Evolutionary conservation across 2,329 filamentous ascomycete species (phyloP), one percentile per base, ranked within the genome.

Genomic region (Pseudocercospora eumusae): DNA sequence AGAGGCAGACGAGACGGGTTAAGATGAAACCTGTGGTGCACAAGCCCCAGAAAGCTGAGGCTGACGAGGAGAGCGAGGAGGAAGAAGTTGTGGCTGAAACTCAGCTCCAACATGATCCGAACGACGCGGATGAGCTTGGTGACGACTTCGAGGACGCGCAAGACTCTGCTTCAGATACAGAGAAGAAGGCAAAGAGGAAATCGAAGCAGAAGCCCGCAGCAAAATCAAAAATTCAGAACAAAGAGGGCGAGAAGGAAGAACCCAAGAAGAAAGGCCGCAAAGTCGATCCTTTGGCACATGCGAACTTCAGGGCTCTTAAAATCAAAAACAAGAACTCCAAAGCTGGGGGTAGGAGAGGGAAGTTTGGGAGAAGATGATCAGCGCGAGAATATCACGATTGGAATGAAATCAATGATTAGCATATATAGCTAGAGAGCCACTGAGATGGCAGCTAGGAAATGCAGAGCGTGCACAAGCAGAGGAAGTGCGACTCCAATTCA

Each of bases 1-100:
- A 95, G 80, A 82, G 91, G 64, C 91, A 90, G 59, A 93, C 91
- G 2, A 82, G 87, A 64, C 80, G 82, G 53, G 82, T 84, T 59
- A 92, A 87, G 63, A 90, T 75, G 70, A 67, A 68, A 65, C 74
- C 74, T 9, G 70, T 74, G 9, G 21, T 72, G 23, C 71, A 74
- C 56, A 73, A 71, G 47, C 55, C 73, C 13, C 63, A 66, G 61
- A 74, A 74, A 59, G 71, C 67, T 18, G 64, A 64, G 5, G 45
- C 27, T 11, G 49, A 66, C 28, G 65, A 62, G 6, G 63, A 55
- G 15, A 64, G 63, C 20, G 27, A 20, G n/a, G 52, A 69, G n/a
- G 56, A 61, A 10, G 52, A 54, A 23, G 0, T 13, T 3, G 63
- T 69, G 1, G 58, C 62, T 5, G 70, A 71, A 49, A 70, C 67